Evolutionary conservation across 2,329 filamentous ascomycete genomes (phyloP), one percentile per base, ranked within the genome.

Genomic region (Colletotrichum cereale): DNA sequence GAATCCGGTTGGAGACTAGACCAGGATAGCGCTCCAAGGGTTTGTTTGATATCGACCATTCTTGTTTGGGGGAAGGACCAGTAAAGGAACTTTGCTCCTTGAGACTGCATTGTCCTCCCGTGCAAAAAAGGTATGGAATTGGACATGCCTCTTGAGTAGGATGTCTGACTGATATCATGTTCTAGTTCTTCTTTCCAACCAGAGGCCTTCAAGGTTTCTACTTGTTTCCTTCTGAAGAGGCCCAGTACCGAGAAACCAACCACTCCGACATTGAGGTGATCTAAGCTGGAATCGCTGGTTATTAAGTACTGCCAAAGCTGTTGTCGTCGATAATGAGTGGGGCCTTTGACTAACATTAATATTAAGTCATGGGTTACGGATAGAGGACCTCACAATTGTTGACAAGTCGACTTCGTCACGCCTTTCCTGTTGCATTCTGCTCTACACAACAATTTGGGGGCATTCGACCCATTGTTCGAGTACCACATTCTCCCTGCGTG

Each of bases 231-330:
- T 44, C 47, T 18, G n/a, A 26, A 29, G 10, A 56, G 18, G 55
- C 16, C 42, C n/a, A 29, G n/a, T 42, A n/a, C n/a, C 29, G 53
- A 42, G 44, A 21, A 31, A 18, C n/a, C 36, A 29, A 16, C 36
- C 29, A 31, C 42, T 42, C 38, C 38, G 12, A 29, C 10, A 21
- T 44, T 16, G 24, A 18, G 11, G 31, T 62, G 55, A 10, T 21
- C 31, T 24, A 7, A 36, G 21, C 21, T 56, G 40, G 31, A 60
- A 64, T 47, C 64, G 65, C 26, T 26, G 40, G 68, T 38, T 55
- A 64, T 72, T 63, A 64, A 66, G 60, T 72, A 72, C 40, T 72
- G 66, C 69, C 60, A 72, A 72, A 69, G 69, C 69, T 64, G 55
- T 24, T n/a, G 40, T 26, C 44, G n/a, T 44, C 44, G 42, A n/a